phyloP scores from a whole-genome alignment of 306 rosid genomes.

The Adenanthera pavonina region DNA sequence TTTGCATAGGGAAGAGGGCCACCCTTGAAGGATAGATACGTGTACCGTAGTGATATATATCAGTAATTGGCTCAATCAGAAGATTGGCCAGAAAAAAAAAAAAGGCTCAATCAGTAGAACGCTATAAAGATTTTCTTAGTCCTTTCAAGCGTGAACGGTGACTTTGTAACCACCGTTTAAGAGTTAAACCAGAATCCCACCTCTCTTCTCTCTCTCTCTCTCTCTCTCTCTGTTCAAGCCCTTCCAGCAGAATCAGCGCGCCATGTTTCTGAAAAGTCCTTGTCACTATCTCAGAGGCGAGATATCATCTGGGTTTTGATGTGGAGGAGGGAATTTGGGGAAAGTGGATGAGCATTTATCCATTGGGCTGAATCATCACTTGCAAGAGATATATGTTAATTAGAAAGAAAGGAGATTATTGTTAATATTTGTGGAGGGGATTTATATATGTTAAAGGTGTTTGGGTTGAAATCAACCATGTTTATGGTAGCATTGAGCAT shows the following conservation, averaged over 20 bases:
- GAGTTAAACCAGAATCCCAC: background rate
- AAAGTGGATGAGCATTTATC: background rate
- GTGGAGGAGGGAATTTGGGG: background rate
- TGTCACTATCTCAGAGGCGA: background rate
- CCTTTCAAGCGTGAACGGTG: background rate
- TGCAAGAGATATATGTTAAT: background rate
- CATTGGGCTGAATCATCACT: background rate
- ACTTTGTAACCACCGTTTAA: background rate
- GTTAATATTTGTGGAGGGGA: background rate
- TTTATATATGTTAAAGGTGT: background rate
- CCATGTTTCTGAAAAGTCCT: background rate
- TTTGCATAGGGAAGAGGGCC: background rate
- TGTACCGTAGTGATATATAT: background rate
- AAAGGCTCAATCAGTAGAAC: background rate
- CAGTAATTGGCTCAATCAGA: slow-evolving; percentile 4
- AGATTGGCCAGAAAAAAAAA: background rate
- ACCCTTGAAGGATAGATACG: background rate
- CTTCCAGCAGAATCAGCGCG: background rate
- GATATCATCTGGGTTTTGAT: background rate
- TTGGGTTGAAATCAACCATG: background rate
- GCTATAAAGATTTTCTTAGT: background rate
- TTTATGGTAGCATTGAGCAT: slow-evolving; percentile 2
- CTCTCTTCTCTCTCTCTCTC: background rate
- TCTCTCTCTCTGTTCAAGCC: background rate
- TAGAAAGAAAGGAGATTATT: background rate